Percentiles rank a stretch among this genome's conserved stretches.
Conservation (phyloP, 2,329 filamentous ascomycete species). For the Dactylellina haptotyla region DNA sequence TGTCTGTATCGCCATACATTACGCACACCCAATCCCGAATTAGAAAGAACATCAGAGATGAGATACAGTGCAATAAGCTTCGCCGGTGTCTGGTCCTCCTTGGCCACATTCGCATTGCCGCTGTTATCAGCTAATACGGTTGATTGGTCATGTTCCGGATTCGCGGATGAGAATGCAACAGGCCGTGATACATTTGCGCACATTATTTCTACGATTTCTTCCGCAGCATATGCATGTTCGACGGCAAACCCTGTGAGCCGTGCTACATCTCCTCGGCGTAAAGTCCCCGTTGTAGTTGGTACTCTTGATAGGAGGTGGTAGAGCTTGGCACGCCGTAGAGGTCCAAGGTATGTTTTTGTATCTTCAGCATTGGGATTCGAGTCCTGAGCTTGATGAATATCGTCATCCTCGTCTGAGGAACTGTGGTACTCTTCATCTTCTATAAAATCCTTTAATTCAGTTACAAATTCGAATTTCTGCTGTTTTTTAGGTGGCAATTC, state of each 20-base stretch:
- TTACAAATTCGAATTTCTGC: conserved; percentile 83
- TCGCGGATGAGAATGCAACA: conserved; percentile 72
- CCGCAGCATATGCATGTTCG: conserved; percentile 80
- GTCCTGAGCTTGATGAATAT: conserved; percentile 62
- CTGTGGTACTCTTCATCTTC: conserved; percentile 87
- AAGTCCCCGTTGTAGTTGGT: conserved; percentile 76
- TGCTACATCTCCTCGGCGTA: conserved; percentile 86
- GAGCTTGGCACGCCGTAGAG: conserved; percentile 83
- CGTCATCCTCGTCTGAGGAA: conserved; percentile 80
- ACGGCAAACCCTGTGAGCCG: conserved; percentile 89
- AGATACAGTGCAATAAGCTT: conserved; percentile 85
- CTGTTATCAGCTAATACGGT: conserved; percentile 57
- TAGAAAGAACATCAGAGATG: conserved; percentile 80
- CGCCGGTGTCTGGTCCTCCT: conserved; percentile 74
- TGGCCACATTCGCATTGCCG: conserved; percentile 62
- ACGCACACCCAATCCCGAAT: conserved; percentile 79
- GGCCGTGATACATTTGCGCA: conserved; percentile 83
- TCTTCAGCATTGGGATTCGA: conserved; percentile 57
- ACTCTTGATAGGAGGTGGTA: conserved; percentile 84
- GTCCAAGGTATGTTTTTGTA: conserved; percentile 76
- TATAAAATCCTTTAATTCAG: conserved; percentile 79
- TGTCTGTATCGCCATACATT: conserved; percentile 88
- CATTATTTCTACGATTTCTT: conserved; percentile 91
- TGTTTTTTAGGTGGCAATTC: conserved; percentile 77
- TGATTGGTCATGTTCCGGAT: conserved; percentile 43